A percentile compares a stretch with the other conserved stretches of the same genome.
Evolutionary conservation across 768 basidiomycete genomes (phyloP).

Genomic region (Suillus subaureus): DNA sequence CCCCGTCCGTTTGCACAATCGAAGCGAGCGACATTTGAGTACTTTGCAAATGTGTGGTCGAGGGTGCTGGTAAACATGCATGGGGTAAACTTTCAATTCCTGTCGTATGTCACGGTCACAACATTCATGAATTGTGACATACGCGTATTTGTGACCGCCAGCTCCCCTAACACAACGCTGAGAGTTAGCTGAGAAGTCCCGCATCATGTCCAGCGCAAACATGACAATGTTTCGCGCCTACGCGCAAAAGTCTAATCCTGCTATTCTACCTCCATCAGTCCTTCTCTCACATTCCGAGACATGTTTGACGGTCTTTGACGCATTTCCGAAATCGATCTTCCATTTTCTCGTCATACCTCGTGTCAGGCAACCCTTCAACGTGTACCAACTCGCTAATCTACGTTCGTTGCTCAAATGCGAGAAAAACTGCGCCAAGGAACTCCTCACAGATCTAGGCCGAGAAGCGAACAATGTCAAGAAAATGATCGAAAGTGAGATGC

Average conservation of each 20-base stretch:
- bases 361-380: constrained; percentile 30
- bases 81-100: neutral
- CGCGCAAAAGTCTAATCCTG: constrained; percentile 50
- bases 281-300: constrained; percentile 56
- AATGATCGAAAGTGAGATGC: constrained; percentile 82
- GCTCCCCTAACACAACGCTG: neutral
- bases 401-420: constrained; percentile 56
- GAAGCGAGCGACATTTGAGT: neutral
- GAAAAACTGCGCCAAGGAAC: constrained; percentile 52
- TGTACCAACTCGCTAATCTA: constrained; percentile 53
- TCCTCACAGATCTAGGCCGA: constrained; percentile 54
- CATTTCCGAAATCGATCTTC: constrained; percentile 81
- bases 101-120: neutral
- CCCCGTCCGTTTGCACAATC: neutral
- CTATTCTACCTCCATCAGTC: constrained; percentile 58
- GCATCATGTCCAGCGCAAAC: constrained; percentile 27
- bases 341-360: constrained; percentile 89
- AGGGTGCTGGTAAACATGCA: neutral
- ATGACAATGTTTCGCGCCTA: constrained; percentile 64
- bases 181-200: neutral
- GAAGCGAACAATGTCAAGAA: constrained; percentile 58
- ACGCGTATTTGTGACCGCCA: neutral
- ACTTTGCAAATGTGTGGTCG: neutral
- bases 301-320: constrained; percentile 72
- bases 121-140: neutral